Evolutionary conservation across 371 early-diverging fungal species (phyloP).

Genomic region (Nematocida homosporus): DNA sequence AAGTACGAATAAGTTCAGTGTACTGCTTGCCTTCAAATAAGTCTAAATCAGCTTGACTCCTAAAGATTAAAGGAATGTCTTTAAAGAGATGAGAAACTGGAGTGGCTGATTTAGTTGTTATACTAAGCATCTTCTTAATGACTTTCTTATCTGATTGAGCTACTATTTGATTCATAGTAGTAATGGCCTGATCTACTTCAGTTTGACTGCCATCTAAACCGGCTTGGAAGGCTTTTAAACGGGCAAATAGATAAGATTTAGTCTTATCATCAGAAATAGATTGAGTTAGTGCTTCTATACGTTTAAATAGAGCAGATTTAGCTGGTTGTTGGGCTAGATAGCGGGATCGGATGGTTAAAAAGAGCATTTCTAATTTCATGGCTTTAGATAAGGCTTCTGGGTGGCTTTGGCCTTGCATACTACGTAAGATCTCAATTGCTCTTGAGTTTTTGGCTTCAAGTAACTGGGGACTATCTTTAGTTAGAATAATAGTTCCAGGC

Average conservation of each 20-base stretch:
- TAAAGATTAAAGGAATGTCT: slow-evolving; percentile 7
- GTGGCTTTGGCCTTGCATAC: slow-evolving; percentile 8
- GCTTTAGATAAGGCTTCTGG: background rate
- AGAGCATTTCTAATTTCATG: slow-evolving; percentile 31
- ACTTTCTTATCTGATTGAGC: background rate
- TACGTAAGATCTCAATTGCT: slow-evolving; percentile 24
- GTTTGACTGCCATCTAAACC: background rate
- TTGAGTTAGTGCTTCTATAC: slow-evolving; percentile 6
- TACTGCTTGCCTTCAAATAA: slow-evolving; percentile 26
- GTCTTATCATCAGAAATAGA: background rate
- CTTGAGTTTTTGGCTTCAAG: slow-evolving; percentile 7
- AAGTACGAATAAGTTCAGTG: slow-evolving; percentile 3
- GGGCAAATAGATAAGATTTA: background rate
- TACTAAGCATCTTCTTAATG: background rate
- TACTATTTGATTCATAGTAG: background rate
- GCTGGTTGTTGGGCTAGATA: slow-evolving; percentile 6
- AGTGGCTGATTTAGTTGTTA: background rate
- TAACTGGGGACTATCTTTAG: background rate
- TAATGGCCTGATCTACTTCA: background rate
- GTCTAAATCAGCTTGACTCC: background rate
- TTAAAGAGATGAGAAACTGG: background rate
- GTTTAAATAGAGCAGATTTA: slow-evolving; percentile 11
- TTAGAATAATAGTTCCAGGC: background rate
- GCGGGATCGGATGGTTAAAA: slow-evolving; percentile 16
- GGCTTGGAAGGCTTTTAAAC: background rate